phyloP scores from a whole-genome alignment of 2,329 filamentous ascomycete genomes.

The Emmonsiellopsis sp. region DNA sequence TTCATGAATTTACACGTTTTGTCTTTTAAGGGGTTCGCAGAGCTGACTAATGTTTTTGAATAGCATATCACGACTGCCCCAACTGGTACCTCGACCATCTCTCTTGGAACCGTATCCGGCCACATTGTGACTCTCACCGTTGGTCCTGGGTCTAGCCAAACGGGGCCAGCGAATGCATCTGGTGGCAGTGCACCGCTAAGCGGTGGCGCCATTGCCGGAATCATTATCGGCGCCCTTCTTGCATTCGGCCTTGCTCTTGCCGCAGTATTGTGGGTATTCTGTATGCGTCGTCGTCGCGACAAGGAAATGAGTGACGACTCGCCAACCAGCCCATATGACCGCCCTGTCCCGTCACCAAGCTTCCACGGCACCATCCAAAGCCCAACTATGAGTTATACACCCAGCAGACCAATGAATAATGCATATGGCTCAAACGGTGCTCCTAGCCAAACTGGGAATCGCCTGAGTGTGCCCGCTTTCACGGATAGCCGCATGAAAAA shows the following conservation, averaged over 20 bases:
- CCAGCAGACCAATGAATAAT: neutral
- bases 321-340: slow-evolving; percentile 17
- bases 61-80: slow-evolving; percentile 9
- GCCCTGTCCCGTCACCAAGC: slow-evolving; percentile 8
- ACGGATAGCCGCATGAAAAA: slow-evolving; percentile 38
- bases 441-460: neutral
- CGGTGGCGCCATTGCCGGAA: slow-evolving; percentile 34
- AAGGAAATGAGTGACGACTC: slow-evolving; percentile 4
- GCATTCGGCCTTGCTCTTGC: slow-evolving; percentile 28
- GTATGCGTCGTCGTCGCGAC: slow-evolving; percentile 25
- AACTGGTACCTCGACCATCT: slow-evolving; percentile 3
- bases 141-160: slow-evolving; percentile 10
- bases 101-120: slow-evolving; percentile 11
- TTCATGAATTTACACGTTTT: neutral
- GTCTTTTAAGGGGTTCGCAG: neutral
- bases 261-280: slow-evolving; percentile 30
- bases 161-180: slow-evolving; percentile 11
- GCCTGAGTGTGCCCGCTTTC: slow-evolving; percentile 21
- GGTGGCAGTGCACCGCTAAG: slow-evolving; percentile 21
- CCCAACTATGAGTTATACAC: neutral
- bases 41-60: neutral
- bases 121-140: slow-evolving; percentile 16
- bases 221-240: slow-evolving; percentile 33
- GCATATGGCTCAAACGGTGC: neutral
- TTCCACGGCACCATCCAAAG: slow-evolving; percentile 8